Evolutionary conservation across 768 basidiomycete genomes (phyloP).

Genomic region (Megacollybia marginata): DNA sequence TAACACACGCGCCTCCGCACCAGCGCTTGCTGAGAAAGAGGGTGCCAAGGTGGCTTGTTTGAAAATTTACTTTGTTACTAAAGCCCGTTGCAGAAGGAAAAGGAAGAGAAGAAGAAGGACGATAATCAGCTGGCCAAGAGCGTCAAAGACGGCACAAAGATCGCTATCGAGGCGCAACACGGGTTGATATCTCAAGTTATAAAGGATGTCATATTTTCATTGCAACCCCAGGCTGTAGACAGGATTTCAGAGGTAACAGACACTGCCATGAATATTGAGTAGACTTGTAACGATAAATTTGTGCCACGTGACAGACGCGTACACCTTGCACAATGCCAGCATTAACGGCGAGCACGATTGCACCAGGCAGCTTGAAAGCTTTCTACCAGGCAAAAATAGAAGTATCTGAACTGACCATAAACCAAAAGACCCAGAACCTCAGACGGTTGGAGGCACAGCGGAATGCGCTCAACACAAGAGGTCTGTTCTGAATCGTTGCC

Average conservation of each 20-base stretch:
- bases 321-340: constrained; percentile 23
- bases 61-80: neutral
- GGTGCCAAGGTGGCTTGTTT: constrained; percentile 6
- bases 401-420: constrained; percentile 85
- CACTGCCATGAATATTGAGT: constrained; percentile 3
- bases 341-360: constrained; percentile 27
- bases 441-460: constrained; percentile 93
- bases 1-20: constrained; percentile 51
- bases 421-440: constrained; percentile 94
- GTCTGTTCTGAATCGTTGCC: constrained; percentile 31
- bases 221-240: constrained; percentile 26
- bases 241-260: constrained; percentile 4
- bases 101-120: constrained; percentile 78
- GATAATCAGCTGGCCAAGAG: constrained; percentile 83
- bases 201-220: constrained; percentile 87
- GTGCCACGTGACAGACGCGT: neutral
- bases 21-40: constrained; percentile 41
- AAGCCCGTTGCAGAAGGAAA: constrained; percentile 28
- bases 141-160: constrained; percentile 91
- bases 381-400: constrained; percentile 98
- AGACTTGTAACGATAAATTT: neutral
- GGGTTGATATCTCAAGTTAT: constrained; percentile 90
- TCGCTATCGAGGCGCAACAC: constrained; percentile 87
- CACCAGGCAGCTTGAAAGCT: constrained; percentile 67
- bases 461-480: constrained; percentile 94